Evolutionary conservation across 192 early-diverging fungal genomes (phyloP).

Genomic region (Backusella psychrophila): DNA sequence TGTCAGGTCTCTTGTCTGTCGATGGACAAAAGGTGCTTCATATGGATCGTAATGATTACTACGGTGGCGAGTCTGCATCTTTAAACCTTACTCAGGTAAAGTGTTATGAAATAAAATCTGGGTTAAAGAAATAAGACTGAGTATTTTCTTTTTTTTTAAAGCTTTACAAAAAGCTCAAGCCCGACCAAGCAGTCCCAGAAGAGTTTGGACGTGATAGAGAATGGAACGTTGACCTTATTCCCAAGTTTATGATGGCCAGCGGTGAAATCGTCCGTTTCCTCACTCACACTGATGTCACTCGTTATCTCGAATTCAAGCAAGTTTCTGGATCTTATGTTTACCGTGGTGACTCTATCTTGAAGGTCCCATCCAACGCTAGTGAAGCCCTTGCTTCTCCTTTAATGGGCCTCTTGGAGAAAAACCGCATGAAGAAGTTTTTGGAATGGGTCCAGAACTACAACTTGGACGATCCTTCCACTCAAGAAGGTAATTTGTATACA

Average conservation of each 20-base stretch:
- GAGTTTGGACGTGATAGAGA: conserved; percentile 76
- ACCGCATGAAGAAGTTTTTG: conserved; percentile 90
- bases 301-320: conserved; percentile 97
- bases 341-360: conserved; percentile 86
- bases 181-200: conserved; percentile 46
- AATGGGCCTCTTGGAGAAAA: conserved; percentile 95
- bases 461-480: conserved; percentile 78
- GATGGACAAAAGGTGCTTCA: conserved; percentile 94
- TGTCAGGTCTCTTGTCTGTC: conserved; percentile 83
- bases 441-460: conserved; percentile 93
- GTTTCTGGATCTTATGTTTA: conserved; percentile 93
- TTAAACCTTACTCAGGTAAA: conserved; percentile 94
- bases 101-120: background rate
- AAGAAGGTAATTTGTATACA: conserved; percentile 44
- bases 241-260: conserved; percentile 99
- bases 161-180: conserved; percentile 73
- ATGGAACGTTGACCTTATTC: conserved; percentile 97
- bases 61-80: conserved; percentile 94
- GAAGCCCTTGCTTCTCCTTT: conserved; percentile 86
- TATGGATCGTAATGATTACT: conserved; percentile 95
- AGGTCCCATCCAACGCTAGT: conserved; percentile 88
- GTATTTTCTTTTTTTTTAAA: conserved; percentile 11
- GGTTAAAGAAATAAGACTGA: background rate
- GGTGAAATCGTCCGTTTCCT: conserved; percentile 97
- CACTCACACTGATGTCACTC: conserved; percentile 96